Evolutionary conservation across 805 yeast genomes (phyloP).

Genomic region (Clavispora fructus): DNA sequence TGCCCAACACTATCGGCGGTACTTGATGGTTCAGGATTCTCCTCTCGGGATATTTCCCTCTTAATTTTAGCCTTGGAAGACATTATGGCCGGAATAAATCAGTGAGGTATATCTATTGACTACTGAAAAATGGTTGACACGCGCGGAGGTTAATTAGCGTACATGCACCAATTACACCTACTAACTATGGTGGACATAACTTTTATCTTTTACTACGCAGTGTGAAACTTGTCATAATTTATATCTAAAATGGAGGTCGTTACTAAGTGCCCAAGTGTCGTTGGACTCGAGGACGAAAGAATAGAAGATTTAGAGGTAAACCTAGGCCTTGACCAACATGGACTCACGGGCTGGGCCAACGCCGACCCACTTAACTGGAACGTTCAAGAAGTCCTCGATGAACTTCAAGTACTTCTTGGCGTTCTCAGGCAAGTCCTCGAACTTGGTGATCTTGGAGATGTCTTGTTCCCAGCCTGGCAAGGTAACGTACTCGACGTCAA

Average conservation of each 20-base stretch:
- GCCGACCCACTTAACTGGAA: slow-evolving; percentile 95
- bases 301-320: neutral
- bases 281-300: neutral
- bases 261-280: neutral
- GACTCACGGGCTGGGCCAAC: slow-evolving; percentile 97
- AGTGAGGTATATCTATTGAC: neutral
- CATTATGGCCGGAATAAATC: neutral
- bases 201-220: no score
- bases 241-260: neutral
- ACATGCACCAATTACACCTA: no score
- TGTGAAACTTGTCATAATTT: neutral
- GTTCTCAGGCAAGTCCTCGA: slow-evolving; percentile 78
- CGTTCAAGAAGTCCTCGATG: slow-evolving; percentile 79
- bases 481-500: slow-evolving; percentile 86
- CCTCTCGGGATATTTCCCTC: neutral
- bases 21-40: neutral
- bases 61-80: neutral
- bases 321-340: slow-evolving; percentile 59
- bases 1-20: neutral
- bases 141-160: neutral
- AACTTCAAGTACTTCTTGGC: slow-evolving; percentile 80
- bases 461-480: slow-evolving; percentile 93
- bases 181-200: no score
- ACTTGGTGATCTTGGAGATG: slow-evolving; percentile 65
- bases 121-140: neutral